A percentile compares a stretch with the other conserved stretches of the same genome.
Conservation (phyloP, 257 asterid species). For the Ajuga chamaepitys region DNA sequence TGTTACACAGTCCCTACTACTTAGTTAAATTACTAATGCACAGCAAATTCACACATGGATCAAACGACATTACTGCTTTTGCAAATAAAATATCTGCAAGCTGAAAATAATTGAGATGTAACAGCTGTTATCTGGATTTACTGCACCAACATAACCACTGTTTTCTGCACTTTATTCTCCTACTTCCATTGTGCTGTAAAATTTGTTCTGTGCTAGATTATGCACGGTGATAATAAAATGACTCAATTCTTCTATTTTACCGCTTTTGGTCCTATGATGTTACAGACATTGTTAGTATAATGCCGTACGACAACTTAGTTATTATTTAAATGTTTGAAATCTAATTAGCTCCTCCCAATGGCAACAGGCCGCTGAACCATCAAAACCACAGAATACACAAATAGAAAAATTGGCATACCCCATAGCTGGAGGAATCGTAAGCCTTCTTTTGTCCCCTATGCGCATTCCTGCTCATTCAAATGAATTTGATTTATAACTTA, state of each 20-base stretch:
- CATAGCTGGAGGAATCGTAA: slow-evolving; percentile 94
- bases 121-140: neutral
- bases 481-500: neutral
- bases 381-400: neutral
- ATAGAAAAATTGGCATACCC: slow-evolving; percentile 49
- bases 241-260: neutral
- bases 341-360: neutral
- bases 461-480: slow-evolving; percentile 75
- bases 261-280: neutral
- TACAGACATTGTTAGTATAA: neutral
- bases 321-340: neutral
- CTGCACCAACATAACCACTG: neutral
- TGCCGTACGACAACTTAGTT: neutral
- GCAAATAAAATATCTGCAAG: neutral
- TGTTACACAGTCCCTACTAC: no score
- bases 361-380: neutral
- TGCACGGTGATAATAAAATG: neutral
- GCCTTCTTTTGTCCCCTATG: slow-evolving; percentile 82
- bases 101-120: neutral
- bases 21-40: neutral
- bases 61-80: neutral
- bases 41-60: neutral
- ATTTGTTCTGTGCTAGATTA: neutral
- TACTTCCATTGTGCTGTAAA: neutral
- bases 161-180: neutral